Evolutionary conservation across 2,329 filamentous ascomycete species (phyloP).

Genomic region (Aspergillus japonicus): DNA sequence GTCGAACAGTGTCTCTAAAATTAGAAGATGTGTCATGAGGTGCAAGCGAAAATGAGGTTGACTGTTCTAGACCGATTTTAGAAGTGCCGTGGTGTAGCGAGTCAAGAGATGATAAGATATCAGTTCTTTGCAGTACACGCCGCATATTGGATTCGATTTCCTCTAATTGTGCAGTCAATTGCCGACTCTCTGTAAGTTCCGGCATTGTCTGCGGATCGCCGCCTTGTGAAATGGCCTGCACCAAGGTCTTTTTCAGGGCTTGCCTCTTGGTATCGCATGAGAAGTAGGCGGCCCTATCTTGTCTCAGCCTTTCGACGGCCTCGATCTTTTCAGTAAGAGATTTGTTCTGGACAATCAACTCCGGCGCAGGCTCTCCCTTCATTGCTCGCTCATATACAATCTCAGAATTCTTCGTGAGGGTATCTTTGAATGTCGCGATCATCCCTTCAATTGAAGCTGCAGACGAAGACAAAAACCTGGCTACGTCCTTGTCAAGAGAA

Average conservation of each 20-base stretch:
- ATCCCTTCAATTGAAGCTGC: constrained; percentile 25
- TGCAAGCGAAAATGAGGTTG: neutral
- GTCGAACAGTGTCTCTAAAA: neutral
- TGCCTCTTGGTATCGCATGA: constrained; percentile 31
- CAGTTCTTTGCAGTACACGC: constrained; percentile 31
- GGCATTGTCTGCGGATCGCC: constrained; percentile 31
- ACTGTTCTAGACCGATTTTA: neutral
- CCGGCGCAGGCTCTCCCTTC: constrained; percentile 34
- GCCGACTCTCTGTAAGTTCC: constrained; percentile 36
- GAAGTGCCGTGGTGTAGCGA: neutral
- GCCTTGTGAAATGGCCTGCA: constrained; percentile 37
- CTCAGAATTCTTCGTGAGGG: constrained; percentile 36
- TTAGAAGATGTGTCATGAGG: neutral
- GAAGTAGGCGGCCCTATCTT: constrained; percentile 28
- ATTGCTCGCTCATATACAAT: constrained; percentile 39
- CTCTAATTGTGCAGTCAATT: constrained; percentile 33
- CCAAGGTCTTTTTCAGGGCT: constrained; percentile 36
- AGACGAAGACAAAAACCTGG: constrained; percentile 35
- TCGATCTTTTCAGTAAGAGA: constrained; percentile 37
- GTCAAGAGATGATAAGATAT: constrained; percentile 24
- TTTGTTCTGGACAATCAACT: constrained; percentile 38
- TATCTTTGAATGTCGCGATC: constrained; percentile 31
- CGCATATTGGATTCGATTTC: constrained; percentile 36
- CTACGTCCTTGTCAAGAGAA: constrained; percentile 25
- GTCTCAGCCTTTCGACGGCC: constrained; percentile 36